A percentile compares a stretch with the other conserved stretches of the same genome.
Evolutionary conservation across 148 eudicot species (phyloP).

Genomic region (Heliamphora exappendiculata): DNA sequence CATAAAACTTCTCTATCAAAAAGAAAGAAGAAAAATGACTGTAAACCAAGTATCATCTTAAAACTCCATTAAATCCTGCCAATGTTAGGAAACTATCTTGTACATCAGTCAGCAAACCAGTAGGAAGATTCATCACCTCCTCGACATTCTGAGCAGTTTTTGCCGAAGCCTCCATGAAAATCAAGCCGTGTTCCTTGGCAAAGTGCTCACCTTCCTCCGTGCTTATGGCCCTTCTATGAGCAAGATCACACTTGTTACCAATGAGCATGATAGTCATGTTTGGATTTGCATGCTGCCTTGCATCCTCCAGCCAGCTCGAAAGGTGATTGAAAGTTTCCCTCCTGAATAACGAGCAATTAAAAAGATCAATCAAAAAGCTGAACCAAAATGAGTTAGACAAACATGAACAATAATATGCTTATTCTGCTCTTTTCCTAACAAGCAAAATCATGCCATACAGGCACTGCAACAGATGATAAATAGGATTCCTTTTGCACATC

Average conservation of each 20-base stretch:
- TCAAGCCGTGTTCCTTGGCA: constrained; percentile 49
- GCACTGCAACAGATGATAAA: not conserved
- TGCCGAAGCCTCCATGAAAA: constrained; percentile 54
- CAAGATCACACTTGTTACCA: constrained; percentile 47
- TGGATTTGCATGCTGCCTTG: constrained; percentile 51
- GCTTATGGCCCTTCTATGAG: constrained; percentile 55
- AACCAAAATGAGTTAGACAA: not conserved
- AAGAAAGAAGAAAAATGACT: not conserved
- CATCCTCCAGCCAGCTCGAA: constrained; percentile 60
- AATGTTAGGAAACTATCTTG: not conserved
- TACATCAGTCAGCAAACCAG: not conserved
- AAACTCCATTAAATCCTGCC: not conserved
- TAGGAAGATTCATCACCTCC: constrained; percentile 29
- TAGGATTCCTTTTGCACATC: not conserved
- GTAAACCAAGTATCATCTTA: not conserved
- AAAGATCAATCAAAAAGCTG: not conserved
- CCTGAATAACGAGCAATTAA: constrained; percentile 21
- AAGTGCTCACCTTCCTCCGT: constrained; percentile 57
- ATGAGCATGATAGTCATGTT: constrained; percentile 58
- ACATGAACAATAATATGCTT: not conserved
- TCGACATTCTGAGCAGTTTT: constrained; percentile 56
- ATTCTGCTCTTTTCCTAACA: not conserved
- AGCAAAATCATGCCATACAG: not conserved
- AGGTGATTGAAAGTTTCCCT: constrained; percentile 61
- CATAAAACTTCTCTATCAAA: not conserved